Evolutionary conservation across 2,329 filamentous ascomycete genomes (phyloP).

Genomic region (Verticillium dahliae): DNA sequence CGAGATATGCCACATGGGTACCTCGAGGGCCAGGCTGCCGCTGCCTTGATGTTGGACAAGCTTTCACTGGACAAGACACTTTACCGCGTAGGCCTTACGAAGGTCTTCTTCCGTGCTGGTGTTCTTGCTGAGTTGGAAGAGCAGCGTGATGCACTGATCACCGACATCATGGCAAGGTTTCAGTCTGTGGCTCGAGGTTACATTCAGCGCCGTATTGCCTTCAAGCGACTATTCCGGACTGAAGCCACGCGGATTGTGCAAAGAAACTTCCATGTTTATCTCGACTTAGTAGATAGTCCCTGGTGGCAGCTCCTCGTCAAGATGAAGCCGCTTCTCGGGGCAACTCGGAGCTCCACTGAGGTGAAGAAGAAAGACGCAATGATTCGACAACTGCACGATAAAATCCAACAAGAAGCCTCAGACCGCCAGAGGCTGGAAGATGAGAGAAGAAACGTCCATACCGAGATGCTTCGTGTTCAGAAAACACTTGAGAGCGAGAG

Average conservation of each 20-base stretch:
- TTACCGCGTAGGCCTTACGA: constrained; percentile 90
- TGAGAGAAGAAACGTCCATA: constrained; percentile 78
- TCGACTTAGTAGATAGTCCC: constrained; percentile 82
- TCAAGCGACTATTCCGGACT: constrained; percentile 89
- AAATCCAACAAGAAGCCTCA: constrained; percentile 69
- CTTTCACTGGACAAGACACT: constrained; percentile 77
- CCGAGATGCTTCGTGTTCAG: constrained; percentile 83
- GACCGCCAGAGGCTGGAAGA: constrained; percentile 81
- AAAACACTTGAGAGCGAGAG: constrained; percentile 94
- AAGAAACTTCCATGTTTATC: constrained; percentile 86
- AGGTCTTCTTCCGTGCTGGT: constrained; percentile 96
- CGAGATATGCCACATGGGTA: constrained; percentile 83
- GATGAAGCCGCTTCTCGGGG: constrained; percentile 92
- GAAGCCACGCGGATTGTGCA: constrained; percentile 95
- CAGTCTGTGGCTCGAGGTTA: constrained; percentile 90
- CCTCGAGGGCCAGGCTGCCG: constrained; percentile 80
- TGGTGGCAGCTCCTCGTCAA: constrained; percentile 96
- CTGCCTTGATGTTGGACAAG: constrained; percentile 81
- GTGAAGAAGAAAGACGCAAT: constrained; percentile 93
- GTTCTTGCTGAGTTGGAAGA: constrained; percentile 96
- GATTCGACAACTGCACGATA: constrained; percentile 79
- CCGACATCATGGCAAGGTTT: constrained; percentile 88
- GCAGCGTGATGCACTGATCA: constrained; percentile 85
- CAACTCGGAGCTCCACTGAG: constrained; percentile 84
- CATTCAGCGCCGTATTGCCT: constrained; percentile 76